A percentile compares a stretch with the other conserved stretches of the same genome.
Conservation (phyloP, 768 basidiomycete species). For the Lyophyllum decastes region DNA sequence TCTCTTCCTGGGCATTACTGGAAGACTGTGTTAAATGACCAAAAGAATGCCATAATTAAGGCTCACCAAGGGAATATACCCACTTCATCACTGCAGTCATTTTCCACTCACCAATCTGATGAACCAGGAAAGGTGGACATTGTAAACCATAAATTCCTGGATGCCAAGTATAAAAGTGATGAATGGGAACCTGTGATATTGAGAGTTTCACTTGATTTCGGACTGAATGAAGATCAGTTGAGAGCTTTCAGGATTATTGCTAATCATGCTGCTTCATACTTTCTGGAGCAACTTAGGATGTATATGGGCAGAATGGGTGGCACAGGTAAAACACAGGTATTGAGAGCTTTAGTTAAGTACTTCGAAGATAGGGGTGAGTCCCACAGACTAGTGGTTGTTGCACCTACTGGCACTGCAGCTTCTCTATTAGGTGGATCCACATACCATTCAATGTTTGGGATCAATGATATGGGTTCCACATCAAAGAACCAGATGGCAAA, state of each 20-base stretch:
- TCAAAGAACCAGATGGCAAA: background rate
- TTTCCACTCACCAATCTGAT: background rate
- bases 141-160: background rate
- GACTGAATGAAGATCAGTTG: background rate
- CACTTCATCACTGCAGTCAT: background rate
- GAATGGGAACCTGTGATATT: background rate
- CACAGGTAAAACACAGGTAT: constrained; percentile 18
- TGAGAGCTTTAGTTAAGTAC: constrained; percentile 14
- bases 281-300: constrained; percentile 8
- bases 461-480: background rate
- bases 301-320: constrained; percentile 21
- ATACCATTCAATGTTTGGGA: constrained; percentile 16
- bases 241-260: constrained; percentile 1
- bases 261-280: background rate
- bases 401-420: constrained; percentile 25
- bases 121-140: background rate
- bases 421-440: constrained; percentile 20
- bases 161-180: background rate
- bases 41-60: background rate
- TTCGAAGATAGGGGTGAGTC: constrained; percentile 4
- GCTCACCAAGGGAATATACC: background rate
- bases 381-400: constrained; percentile 3
- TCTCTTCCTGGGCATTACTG: background rate
- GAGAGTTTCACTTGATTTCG: background rate
- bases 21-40: background rate